Conservation (phyloP, 768 basidiomycete genomes). For the Mycena filopes region DNA sequence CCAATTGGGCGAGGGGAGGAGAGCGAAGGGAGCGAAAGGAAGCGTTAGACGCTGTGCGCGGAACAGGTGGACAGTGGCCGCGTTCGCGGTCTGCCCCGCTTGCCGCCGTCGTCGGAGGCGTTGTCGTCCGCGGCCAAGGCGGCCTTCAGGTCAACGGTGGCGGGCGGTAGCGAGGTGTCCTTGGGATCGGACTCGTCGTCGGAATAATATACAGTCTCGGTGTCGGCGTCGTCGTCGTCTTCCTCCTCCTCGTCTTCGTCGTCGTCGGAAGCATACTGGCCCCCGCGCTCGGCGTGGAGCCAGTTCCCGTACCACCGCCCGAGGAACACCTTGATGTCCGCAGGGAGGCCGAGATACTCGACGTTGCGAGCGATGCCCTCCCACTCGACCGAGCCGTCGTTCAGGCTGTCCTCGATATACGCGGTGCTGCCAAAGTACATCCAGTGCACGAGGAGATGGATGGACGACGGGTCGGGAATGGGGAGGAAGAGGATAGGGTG, state of each 20-base stretch:
- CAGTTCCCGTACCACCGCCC: slow-evolving; percentile 79
- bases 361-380: slow-evolving; percentile 90
- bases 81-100: slow-evolving; percentile 53
- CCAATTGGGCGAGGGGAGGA: slow-evolving; percentile 13
- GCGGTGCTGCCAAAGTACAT: slow-evolving; percentile 82
- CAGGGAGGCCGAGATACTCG: slow-evolving; percentile 84
- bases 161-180: slow-evolving; percentile 35
- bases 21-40: slow-evolving; percentile 21
- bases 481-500: slow-evolving; percentile 81
- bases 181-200: slow-evolving; percentile 42
- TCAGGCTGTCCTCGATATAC: slow-evolving; percentile 75
- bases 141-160: slow-evolving; percentile 41
- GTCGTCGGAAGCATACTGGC: slow-evolving; percentile 35
- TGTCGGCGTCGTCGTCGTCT: slow-evolving; percentile 44
- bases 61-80: slow-evolving; percentile 48
- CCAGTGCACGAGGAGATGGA: slow-evolving; percentile 81
- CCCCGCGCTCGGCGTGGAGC: slow-evolving; percentile 54
- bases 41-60: slow-evolving; percentile 38
- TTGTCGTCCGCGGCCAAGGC: slow-evolving; percentile 47
- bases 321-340: slow-evolving; percentile 81
- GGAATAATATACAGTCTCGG: slow-evolving; percentile 35
- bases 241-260: slow-evolving; percentile 47
- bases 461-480: slow-evolving; percentile 77
- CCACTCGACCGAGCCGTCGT: slow-evolving; percentile 76
- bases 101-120: slow-evolving; percentile 48